Base-by-base conservation (phyloP, 768 basidiomycete species). In the Pleurotus tuber-regium region DNA sequence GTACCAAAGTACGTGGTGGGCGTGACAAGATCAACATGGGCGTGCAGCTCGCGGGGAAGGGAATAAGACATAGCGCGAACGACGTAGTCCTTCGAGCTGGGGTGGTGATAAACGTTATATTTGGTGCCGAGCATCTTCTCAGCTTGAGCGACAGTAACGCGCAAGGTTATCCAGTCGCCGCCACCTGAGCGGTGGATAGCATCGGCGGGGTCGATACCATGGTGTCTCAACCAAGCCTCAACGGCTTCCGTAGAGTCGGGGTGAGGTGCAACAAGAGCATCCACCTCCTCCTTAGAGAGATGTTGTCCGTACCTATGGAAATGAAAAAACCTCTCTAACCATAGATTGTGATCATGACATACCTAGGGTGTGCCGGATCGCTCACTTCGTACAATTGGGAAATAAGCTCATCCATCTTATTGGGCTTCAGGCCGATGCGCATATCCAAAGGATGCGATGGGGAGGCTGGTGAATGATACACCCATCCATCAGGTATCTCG, bases 41-140 rank as follows among this genome's bases (percentile, higher is more conserved):
- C 69, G 55, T 84, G 77, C 25, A 88, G 56, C 43, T 73, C 56
- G 24, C 68, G 69, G 0, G 87, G 87, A 14, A 89, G 73, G 54
- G 79, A 83, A 64, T 86, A 89, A 52, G 71, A 71, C 3, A 79
- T 80, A 2, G 87, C 84, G 57, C 87, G 76, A 35, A 87, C 71
- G 28, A 86, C 63, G 19, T 69, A 69, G 33, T 56, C 53, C 16
- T 49, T 52, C 8, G 61, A 56, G 29, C 44, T 50, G n/a, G 61
- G 30, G 31, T 63, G 57, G 39, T 55, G 42, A 49, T 62, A 63
- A 4, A 60, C 55, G 21, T 53, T 58, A 40, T 63, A 63, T 16
- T 57, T 63, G 14, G 87, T 86, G 59, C 80, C 67, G 23, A 90
- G 73, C 83, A 90, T 86, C 55, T 78, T 67, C 63, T 89, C 87